Conservation (phyloP, 345 rosid genomes). For the Laguncularia racemosa region DNA sequence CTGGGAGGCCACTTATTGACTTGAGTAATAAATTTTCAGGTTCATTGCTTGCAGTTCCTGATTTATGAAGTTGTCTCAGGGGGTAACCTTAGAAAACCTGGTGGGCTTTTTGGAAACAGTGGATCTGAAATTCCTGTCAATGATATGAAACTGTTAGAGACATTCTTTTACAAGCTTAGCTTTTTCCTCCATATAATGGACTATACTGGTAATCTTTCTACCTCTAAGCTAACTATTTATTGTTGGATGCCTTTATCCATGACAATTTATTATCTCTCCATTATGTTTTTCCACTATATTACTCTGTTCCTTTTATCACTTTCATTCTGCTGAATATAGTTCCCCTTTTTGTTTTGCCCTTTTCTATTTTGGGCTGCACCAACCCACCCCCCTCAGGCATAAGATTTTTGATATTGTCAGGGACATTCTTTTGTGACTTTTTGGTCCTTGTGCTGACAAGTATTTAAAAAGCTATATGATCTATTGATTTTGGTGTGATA, state of each 20-base stretch:
- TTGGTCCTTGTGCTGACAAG: not conserved
- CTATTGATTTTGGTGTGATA: constrained; percentile 9
- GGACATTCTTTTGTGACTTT: no score
- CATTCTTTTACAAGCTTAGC: constrained; percentile 95
- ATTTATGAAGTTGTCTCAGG: constrained; percentile 99
- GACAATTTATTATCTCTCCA: not conserved
- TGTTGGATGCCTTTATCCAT: not conserved
- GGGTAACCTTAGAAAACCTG: constrained; percentile 96
- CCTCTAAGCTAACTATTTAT: constrained; percentile 2
- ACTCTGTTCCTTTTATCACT: no score
- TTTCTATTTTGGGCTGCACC: no score
- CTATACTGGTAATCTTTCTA: constrained; percentile 56
- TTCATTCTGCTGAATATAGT: no score
- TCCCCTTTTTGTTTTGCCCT: no score
- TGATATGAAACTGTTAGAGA: constrained; percentile 91
- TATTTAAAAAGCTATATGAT: not conserved
- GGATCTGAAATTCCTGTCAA: constrained; percentile 96
- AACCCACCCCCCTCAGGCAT: no score
- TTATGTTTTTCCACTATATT: no score
- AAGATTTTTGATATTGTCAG: no score
- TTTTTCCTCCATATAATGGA: constrained; percentile 96
- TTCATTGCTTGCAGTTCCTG: constrained; percentile 93
- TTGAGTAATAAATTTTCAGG: constrained; percentile 30
- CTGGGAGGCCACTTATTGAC: not conserved
- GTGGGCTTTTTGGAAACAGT: constrained; percentile 94